A percentile compares a stretch with the other conserved stretches of the same genome.
Conservation (phyloP, 2,329 filamentous ascomycete species). For the Sclerotinia nivalis region DNA sequence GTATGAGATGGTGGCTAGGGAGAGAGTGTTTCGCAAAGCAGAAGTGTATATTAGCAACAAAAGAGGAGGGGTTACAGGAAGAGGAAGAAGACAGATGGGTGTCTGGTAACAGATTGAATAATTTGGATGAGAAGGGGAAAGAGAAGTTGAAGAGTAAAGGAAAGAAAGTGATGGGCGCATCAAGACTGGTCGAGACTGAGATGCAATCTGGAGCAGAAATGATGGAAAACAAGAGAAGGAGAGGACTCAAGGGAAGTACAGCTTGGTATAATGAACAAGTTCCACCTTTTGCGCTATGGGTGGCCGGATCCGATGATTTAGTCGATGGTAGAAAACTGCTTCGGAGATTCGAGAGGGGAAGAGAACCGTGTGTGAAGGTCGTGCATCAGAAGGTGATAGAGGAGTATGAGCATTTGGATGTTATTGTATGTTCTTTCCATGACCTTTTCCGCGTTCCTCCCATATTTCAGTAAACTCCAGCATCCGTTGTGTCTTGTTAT, state of each 20-base stretch:
- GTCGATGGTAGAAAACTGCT: slow-evolving; percentile 80
- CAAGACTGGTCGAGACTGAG: slow-evolving; percentile 29
- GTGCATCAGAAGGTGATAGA: slow-evolving; percentile 82
- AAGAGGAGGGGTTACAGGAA: slow-evolving; percentile 66
- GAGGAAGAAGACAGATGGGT: slow-evolving; percentile 48
- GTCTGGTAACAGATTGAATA: slow-evolving; percentile 28
- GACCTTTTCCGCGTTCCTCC: too few species aligned
- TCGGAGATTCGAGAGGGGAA: slow-evolving; percentile 69
- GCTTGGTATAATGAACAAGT: slow-evolving; percentile 82
- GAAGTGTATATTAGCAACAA: slow-evolving; percentile 82
- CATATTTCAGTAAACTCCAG: too few species aligned
- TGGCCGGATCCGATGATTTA: slow-evolving; percentile 78
- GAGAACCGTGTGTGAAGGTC: slow-evolving; percentile 78
- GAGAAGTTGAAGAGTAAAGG: neutral
- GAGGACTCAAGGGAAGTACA: slow-evolving; percentile 50
- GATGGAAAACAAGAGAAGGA: slow-evolving; percentile 7
- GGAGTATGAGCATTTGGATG: slow-evolving; percentile 90
- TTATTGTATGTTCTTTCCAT: slow-evolving; percentile 53
- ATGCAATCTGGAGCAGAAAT: slow-evolving; percentile 42
- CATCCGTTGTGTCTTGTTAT: neutral
- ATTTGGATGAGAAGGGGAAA: neutral
- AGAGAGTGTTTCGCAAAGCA: slow-evolving; percentile 81
- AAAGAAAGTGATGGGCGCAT: neutral
- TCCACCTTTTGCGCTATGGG: slow-evolving; percentile 86
- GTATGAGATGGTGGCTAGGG: slow-evolving; percentile 95